Evolutionary conservation across 768 basidiomycete genomes (phyloP).

Genomic region (Lactarius sanguifluus): DNA sequence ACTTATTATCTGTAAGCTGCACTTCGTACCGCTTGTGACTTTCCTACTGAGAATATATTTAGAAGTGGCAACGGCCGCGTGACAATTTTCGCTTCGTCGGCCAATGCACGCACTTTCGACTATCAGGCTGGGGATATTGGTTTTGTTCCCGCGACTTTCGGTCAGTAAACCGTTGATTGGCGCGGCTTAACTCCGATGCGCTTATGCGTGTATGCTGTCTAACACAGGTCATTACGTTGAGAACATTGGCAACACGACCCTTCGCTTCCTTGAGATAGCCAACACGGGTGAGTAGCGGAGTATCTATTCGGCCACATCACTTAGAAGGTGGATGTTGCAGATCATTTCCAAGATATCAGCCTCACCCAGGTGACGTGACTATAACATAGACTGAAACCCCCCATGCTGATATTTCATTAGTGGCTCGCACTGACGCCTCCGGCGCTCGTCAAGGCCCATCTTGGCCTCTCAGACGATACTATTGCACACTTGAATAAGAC

Average conservation of each 20-base stretch:
- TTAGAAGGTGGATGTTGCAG: slow-evolving; percentile 16
- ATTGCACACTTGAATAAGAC: slow-evolving; percentile 48
- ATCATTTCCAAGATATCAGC: slow-evolving; percentile 37
- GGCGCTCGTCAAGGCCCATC: slow-evolving; percentile 58
- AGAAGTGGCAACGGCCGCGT: slow-evolving; percentile 56
- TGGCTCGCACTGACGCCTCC: slow-evolving; percentile 35
- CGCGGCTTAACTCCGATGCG: no score
- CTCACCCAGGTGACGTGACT: slow-evolving; percentile 33
- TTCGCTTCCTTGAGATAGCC: slow-evolving; percentile 44
- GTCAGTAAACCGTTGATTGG: slow-evolving; percentile 34
- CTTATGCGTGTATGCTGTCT: neutral
- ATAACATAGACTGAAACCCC: no score
- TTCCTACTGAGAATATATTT: slow-evolving; percentile 18
- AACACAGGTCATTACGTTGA: slow-evolving; percentile 43
- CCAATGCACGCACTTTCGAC: slow-evolving; percentile 58
- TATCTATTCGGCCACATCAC: neutral
- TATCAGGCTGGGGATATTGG: slow-evolving; percentile 63
- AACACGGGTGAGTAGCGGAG: slow-evolving; percentile 33
- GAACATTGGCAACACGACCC: slow-evolving; percentile 42
- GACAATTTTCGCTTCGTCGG: slow-evolving; percentile 54
- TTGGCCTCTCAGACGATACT: slow-evolving; percentile 52
- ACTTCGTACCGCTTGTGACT: neutral
- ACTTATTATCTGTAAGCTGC: slow-evolving; percentile 49
- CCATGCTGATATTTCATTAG: slow-evolving; percentile 10
- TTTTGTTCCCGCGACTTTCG: slow-evolving; percentile 59